Conservation (phyloP, 2,329 filamentous ascomycete genomes). For the Trichoderma sp. region DNA sequence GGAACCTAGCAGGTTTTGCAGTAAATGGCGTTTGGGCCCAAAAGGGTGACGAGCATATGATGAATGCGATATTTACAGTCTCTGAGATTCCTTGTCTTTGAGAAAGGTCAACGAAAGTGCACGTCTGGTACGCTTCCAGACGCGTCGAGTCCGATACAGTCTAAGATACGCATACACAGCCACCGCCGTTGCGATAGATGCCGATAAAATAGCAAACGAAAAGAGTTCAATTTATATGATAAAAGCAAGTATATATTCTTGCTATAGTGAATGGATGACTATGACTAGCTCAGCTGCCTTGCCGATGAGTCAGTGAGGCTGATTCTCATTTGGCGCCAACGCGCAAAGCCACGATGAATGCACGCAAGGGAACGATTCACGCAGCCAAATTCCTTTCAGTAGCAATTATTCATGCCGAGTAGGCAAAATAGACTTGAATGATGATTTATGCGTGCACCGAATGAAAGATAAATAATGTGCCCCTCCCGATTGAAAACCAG, state of each 20-base stretch:
- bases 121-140: not conserved
- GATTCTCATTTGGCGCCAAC: not conserved
- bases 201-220: not conserved
- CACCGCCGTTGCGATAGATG: not conserved
- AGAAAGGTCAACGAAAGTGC: not conserved
- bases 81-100: not conserved
- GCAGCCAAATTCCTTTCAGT: not conserved
- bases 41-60: not conserved
- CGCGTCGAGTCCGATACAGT: not conserved
- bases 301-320: conserved; percentile 24
- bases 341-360: not conserved
- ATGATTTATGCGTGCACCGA: not conserved
- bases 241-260: not conserved
- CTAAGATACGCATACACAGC: not conserved
- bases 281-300: not conserved
- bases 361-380: not conserved
- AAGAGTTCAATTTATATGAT: not conserved
- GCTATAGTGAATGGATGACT: not conserved
- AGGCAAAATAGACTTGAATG: not conserved
- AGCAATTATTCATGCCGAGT: not conserved
- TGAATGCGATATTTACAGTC: not conserved
- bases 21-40: not conserved
- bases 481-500: not conserved
- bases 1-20: not conserved
- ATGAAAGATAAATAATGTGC: not conserved